Base-by-base conservation (phyloP, 176 grass and related monocot genomes). In the Aechmea fasciata region DNA sequence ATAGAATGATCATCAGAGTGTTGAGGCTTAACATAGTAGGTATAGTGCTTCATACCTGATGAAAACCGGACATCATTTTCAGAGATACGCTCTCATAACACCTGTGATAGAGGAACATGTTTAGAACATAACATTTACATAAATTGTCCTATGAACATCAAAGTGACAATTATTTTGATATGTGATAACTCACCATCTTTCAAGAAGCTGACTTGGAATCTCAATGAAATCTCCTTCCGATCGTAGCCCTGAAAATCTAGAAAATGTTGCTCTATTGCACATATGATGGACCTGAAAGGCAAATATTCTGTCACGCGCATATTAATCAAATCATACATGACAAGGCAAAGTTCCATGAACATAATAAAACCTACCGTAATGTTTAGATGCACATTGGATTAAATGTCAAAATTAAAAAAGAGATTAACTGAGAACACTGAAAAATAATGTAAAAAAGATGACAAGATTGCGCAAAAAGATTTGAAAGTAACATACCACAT, bases 1-100 rank as follows among this genome's bases (percentile, higher is more conserved):
- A 26, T 26, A 15, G 17, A 69, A 47, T 10, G 14, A 41, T 57
- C 18, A 24, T 18, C 6, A 50, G 57, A 12, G 3, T 59, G 13
- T 18, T 19, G 54, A 17, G 3, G 10, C 19, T 59, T 2, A 7
- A 59, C n/a, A 59, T 17, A 59, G 19, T 5, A 19, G 18, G 54
- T 19, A n/a, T n/a, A 57, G 54, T 14, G 12, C 54, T 1, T 81
- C 57, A 41, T 41, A 97, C 93, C 93, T 97, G 78, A 85, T 97
- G 84, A 71, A 85, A 92, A 51, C 89, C 89, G 13, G 93, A 97
- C 84, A 97, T 85, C 89, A 97, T 87, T 92, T 97, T 97, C 71
- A 97, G 66, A 70, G 93, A 90, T 69, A 80, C 69, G 50, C 71
- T 97, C 74, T 92, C 86, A 68, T 97, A 92, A 80, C 93, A 97